Evolutionary conservation across 108 stramenopile genomes (phyloP).

Genomic region (Chaetoceros muelleri): DNA sequence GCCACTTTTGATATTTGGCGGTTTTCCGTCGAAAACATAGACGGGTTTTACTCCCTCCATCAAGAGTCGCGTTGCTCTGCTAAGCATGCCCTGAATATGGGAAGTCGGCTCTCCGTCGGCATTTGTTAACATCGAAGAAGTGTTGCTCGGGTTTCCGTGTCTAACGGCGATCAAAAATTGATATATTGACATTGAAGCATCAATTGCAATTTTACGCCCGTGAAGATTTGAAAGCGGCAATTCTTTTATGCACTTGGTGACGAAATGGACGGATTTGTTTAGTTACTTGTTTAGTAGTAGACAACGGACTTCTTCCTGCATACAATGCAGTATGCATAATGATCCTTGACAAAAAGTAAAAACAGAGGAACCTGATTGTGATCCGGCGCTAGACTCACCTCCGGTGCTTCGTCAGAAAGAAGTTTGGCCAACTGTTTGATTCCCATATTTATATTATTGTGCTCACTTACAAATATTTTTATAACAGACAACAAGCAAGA

Average conservation of each 20-base stretch:
- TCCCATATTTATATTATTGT: conserved; percentile 93
- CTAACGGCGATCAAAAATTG: conserved; percentile 97
- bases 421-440: conserved; percentile 95
- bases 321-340: no score
- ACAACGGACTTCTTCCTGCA: no score
- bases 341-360: no score
- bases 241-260: conserved; percentile 79
- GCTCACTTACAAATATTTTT: no score
- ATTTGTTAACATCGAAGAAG: conserved; percentile 75
- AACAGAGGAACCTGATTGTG: no score
- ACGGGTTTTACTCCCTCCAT: conserved; percentile 91
- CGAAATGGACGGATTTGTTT: no score
- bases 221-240: conserved; percentile 83
- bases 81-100: conserved; percentile 99
- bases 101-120: conserved; percentile 88
- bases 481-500: no score
- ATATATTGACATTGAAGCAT: conserved; percentile 98
- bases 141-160: conserved; percentile 50
- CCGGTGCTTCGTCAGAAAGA: conserved; percentile 92
- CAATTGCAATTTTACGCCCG: conserved; percentile 95
- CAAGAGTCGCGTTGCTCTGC: conserved; percentile 93
- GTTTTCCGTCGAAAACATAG: conserved; percentile 98
- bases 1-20: conserved; percentile 90
- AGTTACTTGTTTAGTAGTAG: no score
- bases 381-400: conserved; percentile 61